Percentiles rank a stretch among this genome's conserved stretches.
These are phyloP conservation scores for Ramalina intermedia DNA, from an alignment of 495 filamentous ascomycete genomes.

Conservation along the genomic window DNA sequence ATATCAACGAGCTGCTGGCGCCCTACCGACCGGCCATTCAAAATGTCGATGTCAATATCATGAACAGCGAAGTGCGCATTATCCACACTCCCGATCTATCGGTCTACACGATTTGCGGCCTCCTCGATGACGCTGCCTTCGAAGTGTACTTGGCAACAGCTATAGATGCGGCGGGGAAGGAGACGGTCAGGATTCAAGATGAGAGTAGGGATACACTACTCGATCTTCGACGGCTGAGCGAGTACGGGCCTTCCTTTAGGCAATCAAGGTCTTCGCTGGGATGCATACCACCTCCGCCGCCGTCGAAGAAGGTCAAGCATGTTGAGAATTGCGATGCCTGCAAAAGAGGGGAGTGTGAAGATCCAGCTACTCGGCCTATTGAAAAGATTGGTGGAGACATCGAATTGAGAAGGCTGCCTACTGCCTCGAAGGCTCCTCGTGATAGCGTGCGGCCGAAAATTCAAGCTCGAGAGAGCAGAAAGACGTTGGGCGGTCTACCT, in stretches of 20 bases:
- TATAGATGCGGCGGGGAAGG: not conserved
- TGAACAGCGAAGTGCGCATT: constrained; percentile 31
- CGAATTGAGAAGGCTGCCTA: not conserved
- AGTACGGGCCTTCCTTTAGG: not conserved
- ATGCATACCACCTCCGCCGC: constrained; percentile 16
- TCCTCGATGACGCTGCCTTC: constrained; percentile 35
- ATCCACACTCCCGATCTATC: constrained; percentile 20
- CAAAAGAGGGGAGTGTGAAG: constrained; percentile 21
- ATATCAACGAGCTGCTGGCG: constrained; percentile 29
- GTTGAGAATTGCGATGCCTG: constrained; percentile 37
- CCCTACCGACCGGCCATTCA: constrained; percentile 20
- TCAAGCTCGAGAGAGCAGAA: too few species aligned
- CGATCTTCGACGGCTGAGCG: constrained; percentile 13
- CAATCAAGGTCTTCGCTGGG: not conserved
- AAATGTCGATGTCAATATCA: constrained; percentile 29
- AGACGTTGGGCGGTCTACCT: too few species aligned
- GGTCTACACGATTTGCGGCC: constrained; percentile 22
- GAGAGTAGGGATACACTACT: constrained; percentile 15
- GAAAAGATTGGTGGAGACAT: not conserved
- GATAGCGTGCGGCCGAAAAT: too few species aligned
- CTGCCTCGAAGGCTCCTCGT: too few species aligned
- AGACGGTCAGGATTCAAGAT: constrained; percentile 10
- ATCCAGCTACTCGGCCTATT: not conserved
- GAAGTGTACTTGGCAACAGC: constrained; percentile 33
- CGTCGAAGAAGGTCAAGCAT: constrained; percentile 19